Evolutionary conservation across 352 stramenopile species (phyloP), one percentile per base, ranked within the genome.

Genomic region (Globisporangium orthogonon): DNA sequence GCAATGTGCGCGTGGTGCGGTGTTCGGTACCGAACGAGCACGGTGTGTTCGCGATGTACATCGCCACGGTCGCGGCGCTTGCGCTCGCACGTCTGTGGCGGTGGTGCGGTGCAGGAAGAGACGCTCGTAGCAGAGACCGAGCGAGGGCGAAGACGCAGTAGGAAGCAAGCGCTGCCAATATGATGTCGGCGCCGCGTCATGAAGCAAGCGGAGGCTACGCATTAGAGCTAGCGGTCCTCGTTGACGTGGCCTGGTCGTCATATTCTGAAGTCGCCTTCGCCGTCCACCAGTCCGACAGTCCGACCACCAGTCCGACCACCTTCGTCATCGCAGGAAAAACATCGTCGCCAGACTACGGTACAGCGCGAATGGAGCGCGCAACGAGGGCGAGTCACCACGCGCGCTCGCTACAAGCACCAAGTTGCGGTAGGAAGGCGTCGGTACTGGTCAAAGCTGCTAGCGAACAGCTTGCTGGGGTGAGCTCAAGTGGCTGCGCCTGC

Each of bases 21-120:
- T 84, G 74, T 43, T 53, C 47, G 7, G 56, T 84, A 49, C 74
- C 74, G 11, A 59, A 47, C 2, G 74, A 84, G 50, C 48, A 62
- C 39, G 54, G 70, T 46, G 51, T 79, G 48, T 83, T 83, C 44
- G 65, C 55, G 9, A 50, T 64, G n/a, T 79, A 83, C 57, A 61
- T 55, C 18, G 28, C 37, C 15, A 71, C 59, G 46, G 35, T 43
- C 33, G 45, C 13, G 13, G 52, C 58, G 4, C 15, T 75, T 6
- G 33, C 66, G 30, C 3, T 77, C 7, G 52, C 54, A 43, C 50
- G 61, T 28, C 37, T 3, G 37, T 43, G 37, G 37, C 37, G 11
- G 11, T 17, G 37, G 11, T 43, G 11, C 11, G 11, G 4, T 10
- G 11, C 3, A 43, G 37, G 10, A 43, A 29, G 45, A 48, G 30